Base-by-base conservation (phyloP, 257 asterid genomes). In the Scutellaria baicalensis region DNA sequence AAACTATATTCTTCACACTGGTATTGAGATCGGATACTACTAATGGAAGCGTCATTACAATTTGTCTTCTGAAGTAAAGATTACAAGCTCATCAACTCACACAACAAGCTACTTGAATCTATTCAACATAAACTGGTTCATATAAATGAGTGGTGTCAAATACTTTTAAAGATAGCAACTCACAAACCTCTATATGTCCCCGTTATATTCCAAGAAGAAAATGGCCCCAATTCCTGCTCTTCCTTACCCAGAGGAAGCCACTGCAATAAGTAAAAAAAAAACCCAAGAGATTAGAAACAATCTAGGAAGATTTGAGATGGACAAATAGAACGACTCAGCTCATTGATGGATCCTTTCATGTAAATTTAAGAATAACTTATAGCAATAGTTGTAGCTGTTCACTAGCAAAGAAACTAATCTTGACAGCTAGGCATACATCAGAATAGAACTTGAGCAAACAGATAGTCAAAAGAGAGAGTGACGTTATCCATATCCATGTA, bases 131-230 rank as follows among this genome's bases (percentile, higher is more conserved):
- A 52, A 64, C 59, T 58, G 27, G 21, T 65, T 59, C 59, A n/a
- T n/a, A 8, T 58, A 68, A 69, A 48, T 47, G 38, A 70, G 68
- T 42, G 52, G 72, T 39, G 11, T n/a, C 17, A 57, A 52, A 21
- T 23, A 43, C 20, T 18, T 66, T 12, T 20, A 69, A 42, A 80
- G n/a, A 66, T 52, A 68, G 72, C 33, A 77, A 65, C 47, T 64
- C 58, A 76, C 87, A 71, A 55, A 91, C 99, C 99, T 91, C 95
- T 86, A 74, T 91, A 93, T 38, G 99, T 91, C 68, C 99, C 99
- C 45, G 97, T 86, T 76, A 93, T 86, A 76, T 93, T 93, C 96
- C 97, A 93, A 17, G 96, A 82, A 73, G 96, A 86, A 83, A 84
- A 93, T 45, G 97, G 95, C 18, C 93, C 99, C 78, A 82, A 74